Percentiles rank a stretch among this genome's conserved stretches.
These are phyloP conservation scores for Komagataella kurtzmanii DNA, from an alignment of 805 yeast genomes.

Conservation along the genomic window DNA sequence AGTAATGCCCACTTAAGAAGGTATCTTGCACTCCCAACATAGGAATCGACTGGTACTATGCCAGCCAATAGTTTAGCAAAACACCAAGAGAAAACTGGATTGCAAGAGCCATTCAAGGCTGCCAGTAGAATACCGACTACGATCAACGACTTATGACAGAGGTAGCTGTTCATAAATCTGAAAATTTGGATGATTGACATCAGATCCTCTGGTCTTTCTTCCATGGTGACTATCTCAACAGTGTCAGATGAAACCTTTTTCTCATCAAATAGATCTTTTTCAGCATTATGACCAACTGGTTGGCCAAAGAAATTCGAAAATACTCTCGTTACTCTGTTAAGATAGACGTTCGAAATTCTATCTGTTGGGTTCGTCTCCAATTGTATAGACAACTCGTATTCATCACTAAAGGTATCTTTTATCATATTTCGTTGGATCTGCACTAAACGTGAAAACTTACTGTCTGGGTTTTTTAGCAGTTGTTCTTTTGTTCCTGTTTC, in stretches of 20 bases:
- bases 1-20: constrained; percentile 54
- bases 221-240: not conserved
- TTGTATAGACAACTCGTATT: constrained; percentile 1
- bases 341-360: not conserved
- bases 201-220: constrained; percentile 7
- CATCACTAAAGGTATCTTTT: not conserved
- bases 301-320: not conserved
- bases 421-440: not conserved
- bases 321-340: not conserved
- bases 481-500: constrained; percentile 27
- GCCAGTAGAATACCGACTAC: constrained; percentile 40
- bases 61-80: constrained; percentile 59
- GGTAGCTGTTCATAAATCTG: constrained; percentile 14
- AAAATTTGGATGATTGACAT: constrained; percentile 12
- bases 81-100: constrained; percentile 70
- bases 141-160: constrained; percentile 15
- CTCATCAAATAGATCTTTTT: not conserved
- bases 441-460: constrained; percentile 1
- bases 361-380: not conserved
- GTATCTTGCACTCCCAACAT: constrained; percentile 17
- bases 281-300: not conserved
- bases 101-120: constrained; percentile 43
- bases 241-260: not conserved
- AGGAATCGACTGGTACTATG: constrained; percentile 34
- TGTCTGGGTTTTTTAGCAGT: constrained; percentile 10